A percentile compares a stretch with the other conserved stretches of the same genome.
Evolutionary conservation across 176 grass and related monocot species (phyloP).

Genomic region (Aechmea fasciata): DNA sequence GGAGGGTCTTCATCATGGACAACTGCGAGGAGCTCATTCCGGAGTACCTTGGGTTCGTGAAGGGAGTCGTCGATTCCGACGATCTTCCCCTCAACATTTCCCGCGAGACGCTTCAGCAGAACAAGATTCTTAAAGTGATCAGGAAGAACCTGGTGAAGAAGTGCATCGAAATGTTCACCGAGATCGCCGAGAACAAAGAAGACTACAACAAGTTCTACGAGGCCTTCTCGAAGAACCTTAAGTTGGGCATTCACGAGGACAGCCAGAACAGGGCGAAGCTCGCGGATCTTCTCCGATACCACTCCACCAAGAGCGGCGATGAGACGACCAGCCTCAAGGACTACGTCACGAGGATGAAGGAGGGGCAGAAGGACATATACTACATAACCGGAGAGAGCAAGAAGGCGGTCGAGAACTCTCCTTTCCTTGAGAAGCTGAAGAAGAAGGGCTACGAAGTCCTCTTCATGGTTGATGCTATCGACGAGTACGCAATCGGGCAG

Average conservation of each 20-base stretch:
- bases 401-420: conserved; percentile 45
- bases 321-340: conserved; percentile 45
- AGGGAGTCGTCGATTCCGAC: conserved; percentile 41
- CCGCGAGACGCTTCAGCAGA: conserved; percentile 41
- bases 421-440: conserved; percentile 46
- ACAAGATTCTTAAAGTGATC: conserved; percentile 49
- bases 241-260: conserved; percentile 33
- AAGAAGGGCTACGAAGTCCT: conserved; percentile 40
- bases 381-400: conserved; percentile 52
- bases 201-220: conserved; percentile 42
- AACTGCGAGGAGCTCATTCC: conserved; percentile 44
- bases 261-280: conserved; percentile 28
- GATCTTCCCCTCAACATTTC: conserved; percentile 43
- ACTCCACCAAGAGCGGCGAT: conserved; percentile 35
- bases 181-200: conserved; percentile 42
- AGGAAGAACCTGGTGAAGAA: conserved; percentile 44
- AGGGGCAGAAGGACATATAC: conserved; percentile 42
- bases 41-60: conserved; percentile 33
- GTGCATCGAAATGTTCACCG: conserved; percentile 32
- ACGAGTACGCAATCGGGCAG: conserved; percentile 37
- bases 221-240: conserved; percentile 38
- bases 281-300: conserved; percentile 28
- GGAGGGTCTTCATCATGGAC: conserved; percentile 44
- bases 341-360: conserved; percentile 48
- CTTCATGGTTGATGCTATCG: conserved; percentile 46